phyloP scores from a whole-genome alignment of 129 eudicot species.

The Sambucus nigra region DNA sequence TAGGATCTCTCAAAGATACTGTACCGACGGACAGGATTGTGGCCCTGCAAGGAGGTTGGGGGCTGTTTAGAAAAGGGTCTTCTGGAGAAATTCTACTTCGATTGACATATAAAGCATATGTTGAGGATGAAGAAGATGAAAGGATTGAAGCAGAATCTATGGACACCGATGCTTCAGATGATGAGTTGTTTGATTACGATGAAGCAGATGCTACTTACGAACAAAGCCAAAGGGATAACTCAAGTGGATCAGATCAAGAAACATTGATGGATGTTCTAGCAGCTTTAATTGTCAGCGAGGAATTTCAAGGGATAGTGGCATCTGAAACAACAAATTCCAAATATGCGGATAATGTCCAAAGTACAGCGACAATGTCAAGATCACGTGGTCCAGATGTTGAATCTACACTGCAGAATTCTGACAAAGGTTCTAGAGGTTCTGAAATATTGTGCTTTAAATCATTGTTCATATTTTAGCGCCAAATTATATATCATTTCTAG shows the following conservation, averaged over 20 bases:
- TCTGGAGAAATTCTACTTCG: constrained; percentile 82
- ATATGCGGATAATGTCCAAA: constrained; percentile 24
- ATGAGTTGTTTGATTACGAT: constrained; percentile 53
- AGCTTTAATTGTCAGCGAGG: constrained; percentile 85
- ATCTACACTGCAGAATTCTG: constrained; percentile 25
- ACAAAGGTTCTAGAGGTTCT: constrained; percentile 28
- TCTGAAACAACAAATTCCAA: constrained; percentile 64
- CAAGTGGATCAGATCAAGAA: constrained; percentile 42
- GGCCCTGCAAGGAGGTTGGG: constrained; percentile 77
- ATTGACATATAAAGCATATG: constrained; percentile 88
- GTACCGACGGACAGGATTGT: constrained; percentile 87
- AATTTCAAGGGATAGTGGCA: constrained; percentile 87
- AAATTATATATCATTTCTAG: not conserved
- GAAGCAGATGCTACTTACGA: constrained; percentile 42
- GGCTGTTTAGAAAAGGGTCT: constrained; percentile 45
- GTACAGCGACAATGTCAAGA: constrained; percentile 18
- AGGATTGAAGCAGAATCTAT: constrained; percentile 14
- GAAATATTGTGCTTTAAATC: not conserved
- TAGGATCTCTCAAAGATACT: constrained; percentile 84
- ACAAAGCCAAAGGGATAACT: constrained; percentile 22
- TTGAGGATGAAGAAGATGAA: constrained; percentile 97
- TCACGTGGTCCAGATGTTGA: constrained; percentile 20
- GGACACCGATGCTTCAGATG: constrained; percentile 46
- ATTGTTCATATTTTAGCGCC: not conserved
- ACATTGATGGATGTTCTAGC: constrained; percentile 91